Evolutionary conservation across 2,329 filamentous ascomycete genomes (phyloP).

Genomic region (Seiridium unicorne): DNA sequence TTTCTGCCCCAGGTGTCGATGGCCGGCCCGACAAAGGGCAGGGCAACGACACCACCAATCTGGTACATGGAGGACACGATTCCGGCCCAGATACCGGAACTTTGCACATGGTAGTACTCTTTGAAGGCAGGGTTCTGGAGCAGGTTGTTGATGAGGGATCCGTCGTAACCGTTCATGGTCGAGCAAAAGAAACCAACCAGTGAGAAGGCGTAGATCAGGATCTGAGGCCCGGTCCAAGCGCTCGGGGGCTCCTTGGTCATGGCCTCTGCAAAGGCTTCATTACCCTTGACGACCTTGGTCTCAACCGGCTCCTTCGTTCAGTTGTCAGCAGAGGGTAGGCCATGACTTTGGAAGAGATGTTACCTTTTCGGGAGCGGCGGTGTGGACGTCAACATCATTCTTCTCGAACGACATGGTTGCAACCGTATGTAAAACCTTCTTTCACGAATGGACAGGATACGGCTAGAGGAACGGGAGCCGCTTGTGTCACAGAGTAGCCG

Average conservation of each 20-base stretch:
- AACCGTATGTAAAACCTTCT: neutral
- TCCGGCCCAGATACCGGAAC: conserved; percentile 46
- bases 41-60: conserved; percentile 44
- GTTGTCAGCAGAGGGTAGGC: neutral
- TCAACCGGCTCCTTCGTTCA: conserved; percentile 16
- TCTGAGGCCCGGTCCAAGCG: conserved; percentile 35
- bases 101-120: conserved; percentile 36
- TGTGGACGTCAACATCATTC: neutral
- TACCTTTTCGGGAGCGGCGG: conserved; percentile 7
- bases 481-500: neutral
- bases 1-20: conserved; percentile 47
- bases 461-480: neutral
- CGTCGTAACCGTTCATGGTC: conserved; percentile 53
- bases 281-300: conserved; percentile 47
- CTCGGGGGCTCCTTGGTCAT: conserved; percentile 49
- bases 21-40: conserved; percentile 44
- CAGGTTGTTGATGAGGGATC: conserved; percentile 48
- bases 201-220: conserved; percentile 43
- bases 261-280: conserved; percentile 54
- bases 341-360: neutral
- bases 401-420: neutral
- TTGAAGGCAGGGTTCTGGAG: conserved; percentile 40
- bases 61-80: conserved; percentile 52
- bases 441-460: neutral
- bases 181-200: conserved; percentile 48